Base-by-base conservation (phyloP, 1,139 yeast genomes). In the Protomyces lactucae-debilis region DNA sequence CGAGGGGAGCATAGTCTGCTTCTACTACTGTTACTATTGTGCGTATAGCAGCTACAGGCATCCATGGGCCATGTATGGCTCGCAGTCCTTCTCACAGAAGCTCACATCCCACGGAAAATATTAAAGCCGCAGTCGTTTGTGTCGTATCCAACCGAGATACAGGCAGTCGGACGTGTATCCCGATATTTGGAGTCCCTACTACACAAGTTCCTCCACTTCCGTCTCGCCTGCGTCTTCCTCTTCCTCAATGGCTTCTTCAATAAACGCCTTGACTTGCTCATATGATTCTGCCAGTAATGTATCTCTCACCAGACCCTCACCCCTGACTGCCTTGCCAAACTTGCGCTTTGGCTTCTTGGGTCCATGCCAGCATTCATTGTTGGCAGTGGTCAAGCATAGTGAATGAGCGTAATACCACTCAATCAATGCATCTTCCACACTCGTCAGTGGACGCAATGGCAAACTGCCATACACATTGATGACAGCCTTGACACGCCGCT, bases 381-480 rank as follows among this genome's bases (percentile, higher is more conserved):
- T 32, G 37, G 28, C 54, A 8, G 59, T 55, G 12, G 55, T 45
- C 18, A 54, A 45, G 36, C 55, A 45, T 48, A 54, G 16, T 14
- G 64, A 60, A 18, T 53, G 55, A 56, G 43, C 40, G 35, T 54
- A 60, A 25, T 64, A 64, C 66, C 66, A 64, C 23, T 53, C 54
- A 14, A 57, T 32, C 45, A 60, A 36, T 12, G 46, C 53, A 32
- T 64, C 66, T 14, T 64, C 60, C 4, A 57, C 55, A 3, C 57
- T 52, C n/a, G 64, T 53, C 18, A 57, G 36, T 2, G 64, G 25
- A n/a, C 57, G 52, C 18, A 51, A 36, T 23, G 64, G 57, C 28
- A 52, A 36, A 39, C 37, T 23, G 36, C 64, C 61, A 52, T 40
- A 55, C 35, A 64, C 48, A 28, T 59, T 60, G 21, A 64, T 52